Evolutionary conservation across 1,284 basidiomycete genomes (phyloP).

Genomic region (Athelia psychrophila): DNA sequence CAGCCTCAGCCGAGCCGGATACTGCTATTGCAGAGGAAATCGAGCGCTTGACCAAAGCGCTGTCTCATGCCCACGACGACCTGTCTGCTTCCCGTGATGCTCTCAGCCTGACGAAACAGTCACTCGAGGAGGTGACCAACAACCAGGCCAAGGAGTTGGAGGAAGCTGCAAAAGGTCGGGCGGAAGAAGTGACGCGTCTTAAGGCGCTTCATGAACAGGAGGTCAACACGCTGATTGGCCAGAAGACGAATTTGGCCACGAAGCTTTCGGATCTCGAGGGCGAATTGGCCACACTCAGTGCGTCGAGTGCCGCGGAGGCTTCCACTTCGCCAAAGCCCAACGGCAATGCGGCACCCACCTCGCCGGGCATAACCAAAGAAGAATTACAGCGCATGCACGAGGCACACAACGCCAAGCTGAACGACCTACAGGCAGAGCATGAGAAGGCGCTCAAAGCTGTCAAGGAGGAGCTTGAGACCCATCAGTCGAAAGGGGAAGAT

Average conservation of each 20-base stretch:
- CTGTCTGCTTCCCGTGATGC: slow-evolving; percentile 55
- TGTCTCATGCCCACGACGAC: slow-evolving; percentile 64
- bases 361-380: slow-evolving; percentile 62
- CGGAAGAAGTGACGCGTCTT: slow-evolving; percentile 64
- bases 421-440: slow-evolving; percentile 73
- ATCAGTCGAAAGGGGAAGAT: slow-evolving; percentile 50
- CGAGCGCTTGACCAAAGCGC: slow-evolving; percentile 52
- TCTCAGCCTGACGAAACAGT: slow-evolving; percentile 64
- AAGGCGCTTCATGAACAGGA: slow-evolving; percentile 59
- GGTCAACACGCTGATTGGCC: slow-evolving; percentile 44
- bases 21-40: slow-evolving; percentile 56
- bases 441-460: slow-evolving; percentile 58
- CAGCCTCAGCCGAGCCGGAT: slow-evolving; percentile 41
- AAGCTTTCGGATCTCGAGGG: slow-evolving; percentile 71
- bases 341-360: slow-evolving; percentile 34
- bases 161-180: slow-evolving; percentile 63
- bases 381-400: slow-evolving; percentile 74
- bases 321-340: slow-evolving; percentile 43
- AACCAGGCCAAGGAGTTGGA: slow-evolving; percentile 71
- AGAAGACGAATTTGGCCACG: slow-evolving; percentile 59
- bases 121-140: slow-evolving; percentile 63
- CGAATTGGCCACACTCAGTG: slow-evolving; percentile 64
- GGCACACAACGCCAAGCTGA: slow-evolving; percentile 78
- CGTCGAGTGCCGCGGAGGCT: slow-evolving; percentile 46
- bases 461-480: slow-evolving; percentile 60